Evolutionary conservation across 2,329 filamentous ascomycete genomes (phyloP).

Genomic region (Aspergillus ochraceus): DNA sequence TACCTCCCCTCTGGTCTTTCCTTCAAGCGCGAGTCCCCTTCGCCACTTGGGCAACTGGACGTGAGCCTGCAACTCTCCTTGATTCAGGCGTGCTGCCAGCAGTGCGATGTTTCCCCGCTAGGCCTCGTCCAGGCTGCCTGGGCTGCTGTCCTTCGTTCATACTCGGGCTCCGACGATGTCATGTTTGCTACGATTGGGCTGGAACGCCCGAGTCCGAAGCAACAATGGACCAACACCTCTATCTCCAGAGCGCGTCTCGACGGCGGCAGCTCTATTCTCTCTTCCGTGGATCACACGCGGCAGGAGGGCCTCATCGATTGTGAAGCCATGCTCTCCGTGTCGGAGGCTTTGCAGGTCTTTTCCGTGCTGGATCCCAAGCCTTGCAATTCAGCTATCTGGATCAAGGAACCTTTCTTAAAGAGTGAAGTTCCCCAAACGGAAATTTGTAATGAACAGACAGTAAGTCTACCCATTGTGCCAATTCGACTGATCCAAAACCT

Average conservation of each 20-base stretch:
- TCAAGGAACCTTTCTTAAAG: slow-evolving; percentile 9
- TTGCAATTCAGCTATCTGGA: slow-evolving; percentile 15
- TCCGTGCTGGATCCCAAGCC: slow-evolving; percentile 13
- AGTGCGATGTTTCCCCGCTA: slow-evolving; percentile 13
- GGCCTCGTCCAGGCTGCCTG: slow-evolving; percentile 14
- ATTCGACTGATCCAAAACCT: not conserved
- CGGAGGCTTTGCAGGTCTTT: slow-evolving; percentile 11
- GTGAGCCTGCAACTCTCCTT: slow-evolving; percentile 8
- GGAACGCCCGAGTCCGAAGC: slow-evolving; percentile 8
- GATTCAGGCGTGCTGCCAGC: slow-evolving; percentile 13
- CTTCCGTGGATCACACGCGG: slow-evolving; percentile 3
- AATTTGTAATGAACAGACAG: slow-evolving; percentile 10
- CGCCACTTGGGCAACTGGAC: slow-evolving; percentile 5
- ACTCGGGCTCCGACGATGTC: slow-evolving; percentile 15
- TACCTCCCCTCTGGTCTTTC: slow-evolving; percentile 13
- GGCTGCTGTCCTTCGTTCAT: slow-evolving; percentile 14
- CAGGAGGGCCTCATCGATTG: slow-evolving; percentile 9
- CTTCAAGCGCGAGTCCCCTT: slow-evolving; percentile 4
- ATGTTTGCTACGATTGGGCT: slow-evolving; percentile 14
- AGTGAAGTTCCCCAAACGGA: slow-evolving; percentile 4
- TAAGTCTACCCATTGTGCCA: not conserved
- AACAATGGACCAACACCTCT: slow-evolving; percentile 13
- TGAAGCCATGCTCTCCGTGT: slow-evolving; percentile 10
- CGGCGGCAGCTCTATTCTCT: slow-evolving; percentile 7
- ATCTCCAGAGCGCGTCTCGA: slow-evolving; percentile 11